Conservation (phyloP, 2,329 filamentous ascomycete genomes). For the Penicillium sclerotigenum region DNA sequence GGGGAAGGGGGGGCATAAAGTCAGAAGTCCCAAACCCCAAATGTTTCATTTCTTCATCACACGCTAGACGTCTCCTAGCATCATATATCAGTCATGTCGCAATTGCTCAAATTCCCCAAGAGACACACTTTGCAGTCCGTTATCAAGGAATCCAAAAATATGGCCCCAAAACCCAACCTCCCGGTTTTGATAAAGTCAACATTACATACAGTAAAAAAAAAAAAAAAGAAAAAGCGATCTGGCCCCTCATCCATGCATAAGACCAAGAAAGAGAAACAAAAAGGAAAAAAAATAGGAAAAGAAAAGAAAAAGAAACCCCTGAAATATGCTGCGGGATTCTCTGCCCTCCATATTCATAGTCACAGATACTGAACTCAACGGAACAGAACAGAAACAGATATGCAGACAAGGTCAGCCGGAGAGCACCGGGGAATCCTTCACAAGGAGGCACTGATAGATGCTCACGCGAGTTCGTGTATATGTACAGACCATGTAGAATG, state of each 20-base stretch:
- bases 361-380: neutral
- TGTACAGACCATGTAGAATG: slow-evolving; percentile 35
- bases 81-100: slow-evolving; percentile 18
- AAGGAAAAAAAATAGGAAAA: slow-evolving; percentile 6
- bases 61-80: slow-evolving; percentile 12
- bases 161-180: slow-evolving; percentile 6
- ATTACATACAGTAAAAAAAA: slow-evolving; percentile 26
- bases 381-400: slow-evolving; percentile 1
- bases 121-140: slow-evolving; percentile 4
- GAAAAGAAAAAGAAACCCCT: slow-evolving; percentile 1
- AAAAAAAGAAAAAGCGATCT: neutral
- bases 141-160: slow-evolving; percentile 1
- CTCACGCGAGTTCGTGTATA: slow-evolving; percentile 23
- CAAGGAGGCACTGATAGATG: slow-evolving; percentile 15
- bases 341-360: neutral
- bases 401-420: neutral
- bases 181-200: slow-evolving; percentile 14
- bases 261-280: slow-evolving; percentile 10
- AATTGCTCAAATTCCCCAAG: slow-evolving; percentile 6
- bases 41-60: slow-evolving; percentile 22
- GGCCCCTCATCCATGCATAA: slow-evolving; percentile 6
- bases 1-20: neutral
- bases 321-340: neutral
- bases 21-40: neutral
- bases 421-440: neutral